These are phyloP conservation scores for Phytophthora litchii DNA, from an alignment of 352 stramenopile species.

Conservation along the genomic window DNA sequence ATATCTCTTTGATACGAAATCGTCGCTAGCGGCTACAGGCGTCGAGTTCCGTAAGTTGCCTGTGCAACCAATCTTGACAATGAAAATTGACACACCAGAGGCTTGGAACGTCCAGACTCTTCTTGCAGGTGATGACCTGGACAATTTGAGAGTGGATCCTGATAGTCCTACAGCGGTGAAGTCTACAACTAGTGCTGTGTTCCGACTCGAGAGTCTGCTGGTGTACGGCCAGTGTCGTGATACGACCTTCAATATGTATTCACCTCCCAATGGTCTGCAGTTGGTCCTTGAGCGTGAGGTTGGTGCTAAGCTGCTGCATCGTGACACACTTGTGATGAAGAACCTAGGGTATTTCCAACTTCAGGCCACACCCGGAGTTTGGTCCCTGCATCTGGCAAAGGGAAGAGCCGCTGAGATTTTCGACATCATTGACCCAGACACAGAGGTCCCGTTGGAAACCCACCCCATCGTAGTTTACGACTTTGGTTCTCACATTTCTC, in stretches of 20 bases:
- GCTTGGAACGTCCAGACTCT: constrained; percentile 92
- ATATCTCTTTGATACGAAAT: constrained; percentile 83
- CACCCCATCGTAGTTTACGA: constrained; percentile 70
- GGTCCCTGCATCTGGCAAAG: constrained; percentile 89
- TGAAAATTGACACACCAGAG: constrained; percentile 93
- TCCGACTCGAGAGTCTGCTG: constrained; percentile 89
- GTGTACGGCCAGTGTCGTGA: constrained; percentile 92
- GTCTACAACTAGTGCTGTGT: constrained; percentile 74
- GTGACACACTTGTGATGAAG: constrained; percentile 99
- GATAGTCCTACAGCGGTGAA: constrained; percentile 56
- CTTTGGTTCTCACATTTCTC: constrained; percentile 87
- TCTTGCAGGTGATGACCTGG: constrained; percentile 78
- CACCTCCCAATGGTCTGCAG: constrained; percentile 91
- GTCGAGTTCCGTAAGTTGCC: constrained; percentile 85
- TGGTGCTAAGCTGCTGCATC: constrained; percentile 55
- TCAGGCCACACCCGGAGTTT: constrained; percentile 96
- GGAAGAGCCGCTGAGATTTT: constrained; percentile 81
- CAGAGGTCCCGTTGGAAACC: constrained; percentile 44
- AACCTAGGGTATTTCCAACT: constrained; percentile 99
- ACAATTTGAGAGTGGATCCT: constrained; percentile 91
- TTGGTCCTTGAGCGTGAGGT: constrained; percentile 87
- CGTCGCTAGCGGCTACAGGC: constrained; percentile 42
- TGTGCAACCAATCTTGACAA: constrained; percentile 89
- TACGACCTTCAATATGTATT: constrained; percentile 78
- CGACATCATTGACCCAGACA: constrained; percentile 67